Evolutionary conservation across 169 alveolate species (phyloP).

Genomic region (Cryptosporidium tyzzeri): DNA sequence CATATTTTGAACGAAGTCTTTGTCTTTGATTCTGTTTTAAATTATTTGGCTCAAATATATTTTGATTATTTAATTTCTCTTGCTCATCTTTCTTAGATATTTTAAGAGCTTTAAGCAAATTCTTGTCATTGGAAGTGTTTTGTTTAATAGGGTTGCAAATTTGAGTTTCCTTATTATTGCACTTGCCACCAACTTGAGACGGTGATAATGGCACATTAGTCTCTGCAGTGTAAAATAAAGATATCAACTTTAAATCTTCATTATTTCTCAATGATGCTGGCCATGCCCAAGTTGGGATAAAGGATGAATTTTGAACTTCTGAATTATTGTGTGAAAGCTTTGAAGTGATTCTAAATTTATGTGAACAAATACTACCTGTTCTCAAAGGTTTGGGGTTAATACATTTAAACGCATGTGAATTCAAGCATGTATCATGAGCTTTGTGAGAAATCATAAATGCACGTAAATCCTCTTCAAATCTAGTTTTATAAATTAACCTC

Average conservation of each 20-base stretch:
- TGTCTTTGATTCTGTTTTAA: conserved; percentile 10
- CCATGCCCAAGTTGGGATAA: conserved; percentile 72
- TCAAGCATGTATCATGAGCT: neutral
- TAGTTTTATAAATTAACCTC: conserved; percentile 47
- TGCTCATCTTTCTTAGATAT: neutral
- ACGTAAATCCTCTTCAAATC: conserved; percentile 72
- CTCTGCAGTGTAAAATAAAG: conserved; percentile 57
- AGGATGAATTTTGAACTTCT: neutral
- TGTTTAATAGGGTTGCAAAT: neutral
- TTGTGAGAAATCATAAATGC: conserved; percentile 49
- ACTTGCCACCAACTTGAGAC: conserved; percentile 35
- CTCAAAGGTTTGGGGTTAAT: neutral
- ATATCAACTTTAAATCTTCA: conserved; percentile 3
- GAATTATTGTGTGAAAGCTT: neutral
- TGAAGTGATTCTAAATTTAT: neutral
- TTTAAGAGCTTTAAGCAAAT: neutral
- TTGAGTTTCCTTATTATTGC: neutral
- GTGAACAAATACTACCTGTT: neutral
- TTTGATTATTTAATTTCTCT: neutral
- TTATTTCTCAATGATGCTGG: conserved; percentile 66
- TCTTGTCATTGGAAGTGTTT: neutral
- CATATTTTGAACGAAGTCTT: conserved; percentile 21
- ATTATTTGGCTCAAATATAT: neutral
- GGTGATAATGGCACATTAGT: conserved; percentile 60
- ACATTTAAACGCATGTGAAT: neutral